Evolutionary conservation across 352 stramenopile genomes (phyloP), one percentile per base, ranked within the genome.

Genomic region (Phytophthora rubi): DNA sequence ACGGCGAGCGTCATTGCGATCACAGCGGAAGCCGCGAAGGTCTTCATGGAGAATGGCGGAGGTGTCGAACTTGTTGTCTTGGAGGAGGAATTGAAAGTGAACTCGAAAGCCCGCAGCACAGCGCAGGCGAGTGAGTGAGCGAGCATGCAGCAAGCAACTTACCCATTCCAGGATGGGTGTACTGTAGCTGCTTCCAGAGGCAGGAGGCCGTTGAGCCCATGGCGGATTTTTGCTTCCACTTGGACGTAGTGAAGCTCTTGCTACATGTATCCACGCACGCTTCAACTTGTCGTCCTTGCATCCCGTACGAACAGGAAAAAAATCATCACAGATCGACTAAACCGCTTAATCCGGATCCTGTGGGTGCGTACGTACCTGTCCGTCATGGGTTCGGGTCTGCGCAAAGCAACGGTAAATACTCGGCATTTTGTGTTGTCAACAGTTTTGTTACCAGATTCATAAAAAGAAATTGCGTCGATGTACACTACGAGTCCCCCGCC

Each of bases 31-130:
- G 48, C 7, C 44, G 39, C 9, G 8, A 48, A 47, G 45, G 56
- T 9, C 30, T 56, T 55, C 52, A 68, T 62, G 5, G 51, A 33
- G 33, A 21, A 18, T 6, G 13, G 9, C 39, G 58, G 53, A 8
- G 30, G n/a, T 16, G n/a, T 35, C 30, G 47, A 13, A 37, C 26
- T 8, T 53, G 52, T 42, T 12, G 52, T 18, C 30, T 62, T 52
- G 52, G 53, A 15, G n/a, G 61, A 26, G 32, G 35, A 56, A 62
- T 62, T n/a, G 39, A 18, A 68, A 61, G 37, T 68, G 60, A 61
- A 7, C 7, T 37, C 49, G 18, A 32, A 65, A 8, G 6, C 33
- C 33, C 33, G 1, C 33, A 39, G 33, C 33, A 10, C 33, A 26
- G 2, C 23, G 2, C 23, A 26, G 8, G 33, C 33, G 33, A 39